These are phyloP conservation scores for Colletotrichum lentis DNA, from an alignment of 2,329 filamentous ascomycete genomes.

Conservation along the genomic window DNA sequence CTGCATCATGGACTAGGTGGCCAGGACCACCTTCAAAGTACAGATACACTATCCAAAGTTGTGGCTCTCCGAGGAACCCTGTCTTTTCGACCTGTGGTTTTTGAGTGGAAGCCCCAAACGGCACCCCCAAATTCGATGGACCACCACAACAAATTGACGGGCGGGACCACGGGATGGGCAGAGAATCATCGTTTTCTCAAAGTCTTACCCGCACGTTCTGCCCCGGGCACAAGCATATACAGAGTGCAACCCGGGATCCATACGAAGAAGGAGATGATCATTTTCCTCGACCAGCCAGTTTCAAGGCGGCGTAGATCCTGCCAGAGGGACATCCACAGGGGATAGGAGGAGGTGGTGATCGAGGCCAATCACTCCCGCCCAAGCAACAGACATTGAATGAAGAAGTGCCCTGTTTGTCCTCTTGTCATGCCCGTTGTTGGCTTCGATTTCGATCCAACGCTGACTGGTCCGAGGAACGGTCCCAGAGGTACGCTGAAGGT, in stretches of 20 bases:
- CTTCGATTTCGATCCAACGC: neutral
- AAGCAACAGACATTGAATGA: neutral
- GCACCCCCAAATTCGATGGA: constrained; percentile 32
- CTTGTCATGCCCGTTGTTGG: neutral
- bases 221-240: neutral
- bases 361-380: neutral
- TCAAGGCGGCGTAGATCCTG: neutral
- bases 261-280: neutral
- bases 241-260: constrained; percentile 3
- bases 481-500: constrained; percentile 35
- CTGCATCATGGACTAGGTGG: constrained; percentile 32
- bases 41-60: neutral
- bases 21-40: constrained; percentile 35
- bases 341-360: neutral
- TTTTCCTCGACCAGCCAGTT: neutral
- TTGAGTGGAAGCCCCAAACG: constrained; percentile 34
- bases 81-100: constrained; percentile 7
- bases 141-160: constrained; percentile 36
- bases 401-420: neutral
- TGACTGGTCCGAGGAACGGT: constrained; percentile 27
- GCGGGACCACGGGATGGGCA: constrained; percentile 31
- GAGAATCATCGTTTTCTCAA: constrained; percentile 36
- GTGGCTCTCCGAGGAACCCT: constrained; percentile 34
- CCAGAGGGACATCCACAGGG: neutral
- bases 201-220: constrained; percentile 23